Evolutionary conservation across 2,329 filamentous ascomycete genomes (phyloP), one percentile per base, ranked within the genome.

Genomic region (Cryphonectria carpinicola): DNA sequence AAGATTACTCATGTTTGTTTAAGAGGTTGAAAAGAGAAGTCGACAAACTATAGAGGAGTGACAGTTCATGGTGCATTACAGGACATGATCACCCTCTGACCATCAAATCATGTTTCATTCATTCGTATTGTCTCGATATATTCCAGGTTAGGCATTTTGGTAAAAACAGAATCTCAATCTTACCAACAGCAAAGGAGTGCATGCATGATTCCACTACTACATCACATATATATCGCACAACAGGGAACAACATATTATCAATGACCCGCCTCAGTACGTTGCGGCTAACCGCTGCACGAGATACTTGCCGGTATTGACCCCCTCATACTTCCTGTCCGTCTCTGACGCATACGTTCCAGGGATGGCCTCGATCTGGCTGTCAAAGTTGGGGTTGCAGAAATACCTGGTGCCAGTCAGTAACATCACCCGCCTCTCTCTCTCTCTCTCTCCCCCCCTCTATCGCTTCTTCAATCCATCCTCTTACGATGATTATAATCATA

Each of bases 341-440:
- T 91, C 86, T 4, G 80, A 78, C 1, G 80, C 82, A 77, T 88
- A 95, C 0, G 94, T 97, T 0, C 93, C 92, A 0, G 93, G 94
- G 61, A 97, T 88, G 1, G 91, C 93, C 75, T 96, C 92, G 74
- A 97, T 97, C 69, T 87, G 83, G 74, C 86, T 88, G 72, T 92
- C 88, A 78, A 89, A 92, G 78, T 97, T 94, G 11, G 94, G 93
- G 75, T 97, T 95, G 84, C 94, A 97, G 79, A 97, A 97, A 82
- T 97, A 97, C 4, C 86, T 88, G 4, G n/a, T 28, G 3, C 5
- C 65, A 70, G 41, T 52, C 37, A 19, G 60, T 70, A 61, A 72
- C 65, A 43, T n/a, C 5, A 10, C 13, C 19, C 8, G 22, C 22
- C 58, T 0, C n/a, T 1, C 22, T 60, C n/a, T 17, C 19, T 17